Percentiles rank a stretch among this genome's conserved stretches.
These are phyloP conservation scores for Pterocarpus santalinus DNA, from an alignment of 306 rosid genomes.

Conservation along the genomic window DNA sequence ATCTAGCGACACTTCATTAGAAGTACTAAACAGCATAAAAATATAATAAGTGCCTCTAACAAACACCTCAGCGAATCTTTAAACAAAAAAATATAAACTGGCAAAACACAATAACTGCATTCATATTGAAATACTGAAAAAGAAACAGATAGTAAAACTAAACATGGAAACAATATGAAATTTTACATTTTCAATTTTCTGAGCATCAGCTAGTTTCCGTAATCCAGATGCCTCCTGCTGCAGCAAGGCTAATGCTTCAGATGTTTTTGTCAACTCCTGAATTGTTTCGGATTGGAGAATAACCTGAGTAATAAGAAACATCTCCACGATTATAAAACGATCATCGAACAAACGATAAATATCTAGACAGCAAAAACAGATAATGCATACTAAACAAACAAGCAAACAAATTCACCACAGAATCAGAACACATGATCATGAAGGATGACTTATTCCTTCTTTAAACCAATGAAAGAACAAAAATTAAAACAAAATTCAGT, in stretches of 20 bases:
- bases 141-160: constrained; percentile 15
- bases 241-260: constrained; percentile 72
- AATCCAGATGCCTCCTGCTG: constrained; percentile 79
- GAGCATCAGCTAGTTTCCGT: constrained; percentile 64
- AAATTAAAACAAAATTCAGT: too few relatives aligned
- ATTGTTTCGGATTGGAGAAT: constrained; percentile 95
- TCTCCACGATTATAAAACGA: too few relatives aligned
- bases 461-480: not conserved
- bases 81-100: not conserved
- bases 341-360: too few relatives aligned
- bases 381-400: too few relatives aligned
- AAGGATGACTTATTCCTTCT: not conserved
- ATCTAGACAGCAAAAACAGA: not conserved
- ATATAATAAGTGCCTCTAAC: not conserved
- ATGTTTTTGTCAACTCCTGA: constrained; percentile 91
- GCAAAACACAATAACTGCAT: not conserved
- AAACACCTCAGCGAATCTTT: not conserved
- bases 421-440: constrained; percentile 13
- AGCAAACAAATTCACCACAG: constrained; percentile 16
- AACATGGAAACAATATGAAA: not conserved
- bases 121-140: constrained; percentile 1
- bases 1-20: not conserved
- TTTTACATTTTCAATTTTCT: constrained; percentile 73
- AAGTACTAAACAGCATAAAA: not conserved
- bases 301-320: constrained; percentile 59